Conservation (phyloP, 768 basidiomycete genomes). For the Phylloporus sp. region DNA sequence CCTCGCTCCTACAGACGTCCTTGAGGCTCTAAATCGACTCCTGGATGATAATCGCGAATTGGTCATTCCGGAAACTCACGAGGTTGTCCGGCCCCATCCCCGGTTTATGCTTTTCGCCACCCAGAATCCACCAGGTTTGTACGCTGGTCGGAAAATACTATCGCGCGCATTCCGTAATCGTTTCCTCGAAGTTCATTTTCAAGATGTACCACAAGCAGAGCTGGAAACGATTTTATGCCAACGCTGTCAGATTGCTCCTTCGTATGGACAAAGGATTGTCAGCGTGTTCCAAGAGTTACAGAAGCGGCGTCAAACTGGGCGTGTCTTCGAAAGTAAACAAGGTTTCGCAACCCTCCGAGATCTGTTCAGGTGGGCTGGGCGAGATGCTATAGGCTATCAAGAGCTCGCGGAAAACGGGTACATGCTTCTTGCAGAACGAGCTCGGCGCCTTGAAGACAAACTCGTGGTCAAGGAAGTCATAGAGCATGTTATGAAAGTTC, state of each 20-base stretch:
- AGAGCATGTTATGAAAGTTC: slow-evolving; percentile 84
- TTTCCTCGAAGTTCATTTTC: slow-evolving; percentile 96
- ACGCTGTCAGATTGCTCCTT: slow-evolving; percentile 88
- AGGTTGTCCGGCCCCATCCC: slow-evolving; percentile 88
- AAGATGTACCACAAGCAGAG: slow-evolving; percentile 92
- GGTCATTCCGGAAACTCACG: slow-evolving; percentile 92
- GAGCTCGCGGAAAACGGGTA: slow-evolving; percentile 95
- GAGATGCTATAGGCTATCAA: slow-evolving; percentile 86
- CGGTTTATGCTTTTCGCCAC: slow-evolving; percentile 99
- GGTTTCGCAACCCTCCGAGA: slow-evolving; percentile 96
- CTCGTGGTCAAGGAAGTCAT: slow-evolving; percentile 88
- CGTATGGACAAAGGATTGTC: slow-evolving; percentile 88
- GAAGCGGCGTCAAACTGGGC: slow-evolving; percentile 81
- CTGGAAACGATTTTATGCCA: slow-evolving; percentile 92
- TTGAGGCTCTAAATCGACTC: slow-evolving; percentile 94
- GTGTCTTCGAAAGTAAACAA: slow-evolving; percentile 97
- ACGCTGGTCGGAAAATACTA: slow-evolving; percentile 90
- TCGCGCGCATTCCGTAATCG: slow-evolving; percentile 97
- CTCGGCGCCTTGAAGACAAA: slow-evolving; percentile 83
- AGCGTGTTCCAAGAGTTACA: slow-evolving; percentile 90
- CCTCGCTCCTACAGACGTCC: slow-evolving; percentile 94
- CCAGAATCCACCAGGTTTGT: slow-evolving; percentile 94
- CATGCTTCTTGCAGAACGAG: slow-evolving; percentile 93
- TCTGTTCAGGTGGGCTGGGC: slow-evolving; percentile 93
- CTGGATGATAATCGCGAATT: slow-evolving; percentile 97